A percentile compares a stretch with the other conserved stretches of the same genome.
phyloP scores from a whole-genome alignment of 2,329 filamentous ascomycete species.

The Talaromyces sp. region DNA sequence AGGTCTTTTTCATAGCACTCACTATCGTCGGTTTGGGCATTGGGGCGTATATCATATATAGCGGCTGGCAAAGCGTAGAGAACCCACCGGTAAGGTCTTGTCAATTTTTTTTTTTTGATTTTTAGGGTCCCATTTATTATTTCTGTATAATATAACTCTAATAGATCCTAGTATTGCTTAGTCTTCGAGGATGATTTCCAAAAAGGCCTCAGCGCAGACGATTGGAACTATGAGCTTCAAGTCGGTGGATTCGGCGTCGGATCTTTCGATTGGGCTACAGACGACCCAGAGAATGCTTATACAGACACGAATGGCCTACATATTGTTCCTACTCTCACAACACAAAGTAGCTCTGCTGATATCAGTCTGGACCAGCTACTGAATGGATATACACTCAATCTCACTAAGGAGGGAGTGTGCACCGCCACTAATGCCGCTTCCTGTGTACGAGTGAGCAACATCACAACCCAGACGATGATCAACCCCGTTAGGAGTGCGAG shows the following conservation, averaged over 20 bases:
- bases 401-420: constrained; percentile 8
- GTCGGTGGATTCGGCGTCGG: constrained; percentile 8
- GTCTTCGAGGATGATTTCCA: constrained; percentile 10
- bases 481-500: constrained; percentile 10
- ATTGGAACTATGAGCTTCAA: constrained; percentile 11
- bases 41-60: constrained; percentile 9
- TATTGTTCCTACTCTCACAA: constrained; percentile 9
- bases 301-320: constrained; percentile 7
- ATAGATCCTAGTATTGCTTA: constrained; percentile 5
- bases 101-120: not conserved
- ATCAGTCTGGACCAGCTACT: constrained; percentile 1
- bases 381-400: constrained; percentile 11
- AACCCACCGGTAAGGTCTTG: constrained; percentile 6
- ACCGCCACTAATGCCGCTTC: not conserved
- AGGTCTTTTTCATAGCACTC: constrained; percentile 10
- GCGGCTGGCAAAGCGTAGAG: constrained; percentile 9
- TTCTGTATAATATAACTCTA: not conserved
- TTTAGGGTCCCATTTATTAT: not conserved
- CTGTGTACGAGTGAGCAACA: constrained; percentile 10
- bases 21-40: constrained; percentile 8
- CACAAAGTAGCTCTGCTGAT: not conserved
- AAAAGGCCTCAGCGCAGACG: constrained; percentile 5
- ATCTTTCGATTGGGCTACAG: constrained; percentile 12
- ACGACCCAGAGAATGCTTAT: constrained; percentile 8
- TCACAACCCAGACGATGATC: constrained; percentile 2